Conservation (phyloP, 257 asterid genomes). For the Perilla frutescens region DNA sequence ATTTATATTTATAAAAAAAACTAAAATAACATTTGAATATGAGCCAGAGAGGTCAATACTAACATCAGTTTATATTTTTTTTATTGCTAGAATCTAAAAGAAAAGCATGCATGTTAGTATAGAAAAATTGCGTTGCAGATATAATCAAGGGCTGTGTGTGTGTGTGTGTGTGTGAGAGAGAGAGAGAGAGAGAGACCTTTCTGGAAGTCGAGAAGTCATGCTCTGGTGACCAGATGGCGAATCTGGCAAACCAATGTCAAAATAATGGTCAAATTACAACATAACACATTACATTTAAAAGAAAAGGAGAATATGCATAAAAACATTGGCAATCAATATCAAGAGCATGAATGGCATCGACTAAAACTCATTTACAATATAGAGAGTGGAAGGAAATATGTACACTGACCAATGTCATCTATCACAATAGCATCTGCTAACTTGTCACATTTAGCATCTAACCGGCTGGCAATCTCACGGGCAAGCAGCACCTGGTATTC, state of each 20-base stretch:
- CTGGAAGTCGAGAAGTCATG: constrained; percentile 92
- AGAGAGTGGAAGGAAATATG: constrained; percentile 26
- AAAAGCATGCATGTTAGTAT: constrained; percentile 14
- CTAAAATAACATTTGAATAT: constrained; percentile 18
- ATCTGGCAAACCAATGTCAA: constrained; percentile 56
- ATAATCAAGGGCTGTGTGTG: constrained; percentile 1
- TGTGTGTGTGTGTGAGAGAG: background rate
- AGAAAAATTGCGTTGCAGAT: constrained; percentile 19
- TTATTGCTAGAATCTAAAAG: background rate
- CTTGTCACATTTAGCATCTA: constrained; percentile 85
- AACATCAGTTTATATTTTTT: background rate
- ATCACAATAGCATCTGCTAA: constrained; percentile 71
- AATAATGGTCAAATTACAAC: constrained; percentile 14
- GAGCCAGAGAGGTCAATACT: constrained; percentile 12
- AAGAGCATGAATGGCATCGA: constrained; percentile 2
- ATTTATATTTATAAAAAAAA: too few relatives aligned
- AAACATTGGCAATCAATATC: constrained; percentile 25
- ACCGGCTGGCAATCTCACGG: constrained; percentile 82
- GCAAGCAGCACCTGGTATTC: constrained; percentile 88
- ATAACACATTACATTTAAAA: constrained; percentile 17
- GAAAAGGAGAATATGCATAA: constrained; percentile 25
- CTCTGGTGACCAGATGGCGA: constrained; percentile 64
- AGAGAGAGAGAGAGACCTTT: constrained; percentile 66
- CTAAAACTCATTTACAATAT: constrained; percentile 8
- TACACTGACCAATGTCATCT: constrained; percentile 78